Base-by-base conservation (phyloP, 2,329 filamentous ascomycete species). In the Bretziella fagacearum region DNA sequence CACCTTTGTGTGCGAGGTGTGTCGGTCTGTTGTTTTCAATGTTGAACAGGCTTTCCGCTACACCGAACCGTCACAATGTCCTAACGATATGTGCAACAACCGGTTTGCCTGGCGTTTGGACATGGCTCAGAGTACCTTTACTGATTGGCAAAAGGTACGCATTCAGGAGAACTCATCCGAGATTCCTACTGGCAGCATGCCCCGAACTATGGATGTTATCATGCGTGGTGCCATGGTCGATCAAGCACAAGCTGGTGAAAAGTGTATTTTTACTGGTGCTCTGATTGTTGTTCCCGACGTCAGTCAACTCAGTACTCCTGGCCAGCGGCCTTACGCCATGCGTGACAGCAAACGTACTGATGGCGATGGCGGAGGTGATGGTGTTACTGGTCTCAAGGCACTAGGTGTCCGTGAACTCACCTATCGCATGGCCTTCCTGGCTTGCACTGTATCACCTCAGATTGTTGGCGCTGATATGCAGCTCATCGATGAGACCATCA, bases 111-210 rank as follows among this genome's bases (percentile, higher is more conserved):
- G 91, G 91, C 79, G 86, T 54, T 66, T 98, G n/a, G 89, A 98
- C 56, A 95, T 98, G 57, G 74, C 85, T 36, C 89, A 93, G 62
- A 95, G 87, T 62, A 96, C 87, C 0, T 98, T 98, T 60, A 83
- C 98, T 52, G 91, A 98, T 65, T 98, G 91, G 91, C 91, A 98
- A 60, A 96, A 96, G 62, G 86, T 96, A 20, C 83, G 93, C 53
- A 85, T 96, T 52, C 91, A 98, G 63, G 91, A 98, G 63, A 98
- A 96, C 66, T 94, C 86, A 55, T 89, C 89, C 3, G 91, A 98
- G 60, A 98, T 98, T 30, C 91, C 91, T 0, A 98, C 91, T 0
- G 91, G 91, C 47, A 95, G 87, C 65, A 98, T 98, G 91, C 91
- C 91, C 20, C 76, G 91, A 51, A 98, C 91, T 2, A 91, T 98